A percentile compares a stretch with the other conserved stretches of the same genome.
These are phyloP conservation scores for Castanea mollissima DNA, from an alignment of 306 rosid species.

Conservation along the genomic window DNA sequence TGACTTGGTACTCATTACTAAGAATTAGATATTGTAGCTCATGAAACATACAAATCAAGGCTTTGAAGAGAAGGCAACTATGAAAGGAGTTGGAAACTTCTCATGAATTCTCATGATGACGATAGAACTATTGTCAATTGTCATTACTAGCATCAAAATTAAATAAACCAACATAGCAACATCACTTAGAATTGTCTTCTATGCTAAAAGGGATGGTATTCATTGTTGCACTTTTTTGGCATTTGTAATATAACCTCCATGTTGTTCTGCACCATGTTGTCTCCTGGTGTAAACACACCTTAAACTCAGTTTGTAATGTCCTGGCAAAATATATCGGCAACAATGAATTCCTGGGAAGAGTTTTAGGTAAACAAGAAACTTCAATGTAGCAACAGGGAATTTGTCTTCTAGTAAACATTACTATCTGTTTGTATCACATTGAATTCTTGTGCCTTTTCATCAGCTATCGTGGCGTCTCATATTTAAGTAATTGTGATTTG, in stretches of 20 bases:
- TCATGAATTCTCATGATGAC: neutral
- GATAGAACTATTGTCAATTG: neutral
- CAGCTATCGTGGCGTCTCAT: neutral
- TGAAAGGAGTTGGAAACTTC: neutral
- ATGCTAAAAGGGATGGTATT: neutral
- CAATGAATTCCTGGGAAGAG: neutral
- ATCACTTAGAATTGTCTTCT: neutral
- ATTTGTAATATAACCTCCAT: neutral
- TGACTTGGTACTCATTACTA: neutral
- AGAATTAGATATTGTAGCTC: neutral
- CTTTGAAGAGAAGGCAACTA: neutral
- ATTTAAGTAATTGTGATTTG: neutral
- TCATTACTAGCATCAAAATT: neutral
- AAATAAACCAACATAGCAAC: neutral
- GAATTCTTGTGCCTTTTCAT: neutral
- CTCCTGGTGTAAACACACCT: neutral
- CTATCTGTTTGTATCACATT: neutral
- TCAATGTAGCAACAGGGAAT: neutral
- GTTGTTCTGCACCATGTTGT: neutral
- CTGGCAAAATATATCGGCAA: neutral
- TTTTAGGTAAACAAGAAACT: neutral
- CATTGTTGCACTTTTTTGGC: neutral
- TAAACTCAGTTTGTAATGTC: neutral
- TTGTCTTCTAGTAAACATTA: neutral
- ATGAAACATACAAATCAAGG: neutral